phyloP scores from a whole-genome alignment of 208 protist species.

The Histomonas meleagridis region DNA sequence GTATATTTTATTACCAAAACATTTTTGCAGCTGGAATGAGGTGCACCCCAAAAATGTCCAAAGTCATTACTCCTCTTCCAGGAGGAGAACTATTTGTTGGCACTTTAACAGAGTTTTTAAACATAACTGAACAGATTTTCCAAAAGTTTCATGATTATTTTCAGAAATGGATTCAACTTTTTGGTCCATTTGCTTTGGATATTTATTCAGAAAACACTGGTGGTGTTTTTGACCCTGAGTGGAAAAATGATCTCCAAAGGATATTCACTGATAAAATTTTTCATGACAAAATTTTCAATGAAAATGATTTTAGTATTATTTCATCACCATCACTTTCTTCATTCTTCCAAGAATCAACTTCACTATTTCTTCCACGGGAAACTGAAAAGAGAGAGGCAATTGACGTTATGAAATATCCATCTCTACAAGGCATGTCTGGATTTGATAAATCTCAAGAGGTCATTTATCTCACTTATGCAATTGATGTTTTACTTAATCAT shows the following conservation, averaged over 20 bases:
- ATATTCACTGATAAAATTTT: constrained; percentile 19
- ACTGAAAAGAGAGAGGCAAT: background rate
- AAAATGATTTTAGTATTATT: background rate
- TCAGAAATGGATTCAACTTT: background rate
- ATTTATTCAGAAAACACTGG: background rate
- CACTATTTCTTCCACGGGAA: background rate
- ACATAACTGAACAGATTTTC: background rate
- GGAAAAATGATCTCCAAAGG: background rate
- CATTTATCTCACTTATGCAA: background rate
- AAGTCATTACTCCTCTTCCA: background rate
- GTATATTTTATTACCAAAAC: no score
- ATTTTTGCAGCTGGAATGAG: no score
- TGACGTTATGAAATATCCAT: background rate
- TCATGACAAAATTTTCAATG: background rate
- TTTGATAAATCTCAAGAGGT: constrained; percentile 29
- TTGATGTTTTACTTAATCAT: background rate
- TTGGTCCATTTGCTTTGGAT: background rate
- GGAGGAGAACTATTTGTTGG: background rate
- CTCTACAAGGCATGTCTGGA: background rate
- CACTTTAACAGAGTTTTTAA: background rate
- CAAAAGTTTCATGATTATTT: background rate
- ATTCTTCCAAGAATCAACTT: background rate
- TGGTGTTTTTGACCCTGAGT: background rate
- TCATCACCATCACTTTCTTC: background rate
- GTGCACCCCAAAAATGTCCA: background rate